Conservation (phyloP, 176 grass and related monocot genomes). For the Avena insularis region DNA sequence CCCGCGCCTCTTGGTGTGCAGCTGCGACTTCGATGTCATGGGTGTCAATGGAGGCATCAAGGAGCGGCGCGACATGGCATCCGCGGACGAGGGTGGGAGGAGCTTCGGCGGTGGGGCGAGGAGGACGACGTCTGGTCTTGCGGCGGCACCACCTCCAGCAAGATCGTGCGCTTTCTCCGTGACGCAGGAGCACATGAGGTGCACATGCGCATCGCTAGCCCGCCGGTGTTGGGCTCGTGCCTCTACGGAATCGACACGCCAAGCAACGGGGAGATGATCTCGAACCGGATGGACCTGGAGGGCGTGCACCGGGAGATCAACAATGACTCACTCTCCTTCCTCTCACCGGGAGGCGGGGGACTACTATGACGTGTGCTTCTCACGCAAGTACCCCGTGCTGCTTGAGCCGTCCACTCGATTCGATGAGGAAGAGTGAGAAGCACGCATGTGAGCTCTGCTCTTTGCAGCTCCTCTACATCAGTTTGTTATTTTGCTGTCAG, state of each 20-base stretch:
- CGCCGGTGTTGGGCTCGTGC: slow-evolving; percentile 68
- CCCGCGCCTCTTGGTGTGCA: too few species aligned
- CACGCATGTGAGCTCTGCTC: slow-evolving; percentile 35
- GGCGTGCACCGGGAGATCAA: slow-evolving; percentile 62
- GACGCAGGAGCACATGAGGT: slow-evolving; percentile 71
- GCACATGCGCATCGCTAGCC: slow-evolving; percentile 80
- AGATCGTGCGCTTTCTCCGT: slow-evolving; percentile 67
- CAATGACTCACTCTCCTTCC: slow-evolving; percentile 65
- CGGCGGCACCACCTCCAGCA: slow-evolving; percentile 72
- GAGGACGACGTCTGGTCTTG: too few species aligned
- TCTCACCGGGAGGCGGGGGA: slow-evolving; percentile 54
- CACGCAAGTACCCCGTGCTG: slow-evolving; percentile 60
- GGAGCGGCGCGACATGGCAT: too few species aligned
- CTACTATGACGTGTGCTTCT: slow-evolving; percentile 78
- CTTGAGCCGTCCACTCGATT: slow-evolving; percentile 39
- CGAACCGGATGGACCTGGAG: slow-evolving; percentile 65
- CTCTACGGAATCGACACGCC: slow-evolving; percentile 83
- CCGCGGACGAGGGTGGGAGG: too few species aligned
- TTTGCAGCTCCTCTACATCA: slow-evolving; percentile 23
- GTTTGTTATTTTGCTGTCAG: slow-evolving; percentile 14
- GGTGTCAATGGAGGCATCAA: too few species aligned
- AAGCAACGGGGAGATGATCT: slow-evolving; percentile 67
- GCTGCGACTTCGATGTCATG: too few species aligned
- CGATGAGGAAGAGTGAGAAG: slow-evolving; percentile 35
- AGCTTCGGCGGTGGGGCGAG: too few species aligned